Base-by-base conservation (phyloP, 2,329 filamentous ascomycete species). In the Aureobasidium sp. region DNA sequence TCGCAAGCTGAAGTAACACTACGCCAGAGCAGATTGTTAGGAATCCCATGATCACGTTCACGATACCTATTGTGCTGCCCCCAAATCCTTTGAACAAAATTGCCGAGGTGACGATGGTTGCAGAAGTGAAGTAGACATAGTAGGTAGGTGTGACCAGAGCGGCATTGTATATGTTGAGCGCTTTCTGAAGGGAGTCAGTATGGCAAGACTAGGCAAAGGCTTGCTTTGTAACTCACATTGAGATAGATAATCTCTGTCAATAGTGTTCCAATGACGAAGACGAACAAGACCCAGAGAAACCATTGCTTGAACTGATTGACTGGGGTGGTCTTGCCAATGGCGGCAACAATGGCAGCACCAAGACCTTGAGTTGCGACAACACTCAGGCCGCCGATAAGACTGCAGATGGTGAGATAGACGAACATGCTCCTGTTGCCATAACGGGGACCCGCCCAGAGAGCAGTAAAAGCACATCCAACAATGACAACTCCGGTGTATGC, bases 341-440 rank as follows among this genome's bases (percentile, higher is more conserved):
- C 91, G 0, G 93, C 90, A 61, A 97, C 83, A 66, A 99, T 92
- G 19, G 93, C 93, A 60, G 93, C 86, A 58, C 94, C 94, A 47
- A 99, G 77, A 19, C 94, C 94, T 75, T 97, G 93, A 2, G 92
- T 97, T 17, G 91, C 89, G 60, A 97, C 94, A 9, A 97, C 94
- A 75, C 91, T 97, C 70, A 97, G 79, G 1, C 92, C 94, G 66
- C 94, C 94, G 64, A 97, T 86, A 80, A 95, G 84, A 77, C 91
- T 96, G 82, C 94, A 99, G 68, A 99, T 93, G 68, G 88, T 92
- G 67, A 99, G 85, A 76, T 99, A 97, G 37, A 97, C 91, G 74
- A 99, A 82, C 94, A 99, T 97, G 70, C 89, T 93, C 81, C 91
- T 93, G 78, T 96, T 97, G 53, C 92, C 94, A 72, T 93, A 99